These are phyloP conservation scores for Elsinoe perseae DNA, from an alignment of 2,329 filamentous ascomycete genomes.

Conservation along the genomic window DNA sequence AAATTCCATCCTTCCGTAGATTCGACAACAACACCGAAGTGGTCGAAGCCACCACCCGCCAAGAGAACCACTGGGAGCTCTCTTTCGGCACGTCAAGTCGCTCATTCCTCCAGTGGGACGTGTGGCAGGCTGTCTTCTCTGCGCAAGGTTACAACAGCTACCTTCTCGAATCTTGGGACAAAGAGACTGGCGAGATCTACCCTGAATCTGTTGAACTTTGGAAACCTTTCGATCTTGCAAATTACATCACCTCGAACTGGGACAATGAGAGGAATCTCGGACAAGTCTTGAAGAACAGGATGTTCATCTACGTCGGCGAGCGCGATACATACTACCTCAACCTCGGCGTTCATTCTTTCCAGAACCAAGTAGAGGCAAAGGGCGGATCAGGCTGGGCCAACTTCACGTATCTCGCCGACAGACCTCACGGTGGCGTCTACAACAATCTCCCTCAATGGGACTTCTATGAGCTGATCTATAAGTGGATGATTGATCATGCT, in stretches of 20 bases:
- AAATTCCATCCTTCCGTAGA: constrained; percentile 28
- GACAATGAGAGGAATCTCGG: constrained; percentile 29
- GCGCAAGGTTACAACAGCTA: constrained; percentile 33
- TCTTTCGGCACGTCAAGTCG: constrained; percentile 31
- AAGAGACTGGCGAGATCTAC: constrained; percentile 34
- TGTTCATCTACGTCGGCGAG: constrained; percentile 32
- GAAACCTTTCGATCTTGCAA: constrained; percentile 32
- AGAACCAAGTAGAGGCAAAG: constrained; percentile 27
- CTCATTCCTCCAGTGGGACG: constrained; percentile 32
- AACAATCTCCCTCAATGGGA: constrained; percentile 28
- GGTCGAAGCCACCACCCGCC: constrained; percentile 24
- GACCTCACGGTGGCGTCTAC: constrained; percentile 31
- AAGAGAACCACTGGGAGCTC: constrained; percentile 35
- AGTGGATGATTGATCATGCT: constrained; percentile 29
- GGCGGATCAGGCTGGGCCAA: constrained; percentile 33
- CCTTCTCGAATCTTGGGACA: constrained; percentile 35
- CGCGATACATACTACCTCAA: constrained; percentile 34
- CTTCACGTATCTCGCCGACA: constrained; percentile 28
- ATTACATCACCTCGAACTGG: constrained; percentile 31
- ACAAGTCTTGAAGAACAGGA: constrained; percentile 26
- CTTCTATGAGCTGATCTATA: constrained; percentile 29
- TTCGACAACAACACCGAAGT: constrained; percentile 26
- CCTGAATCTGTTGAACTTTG: constrained; percentile 32
- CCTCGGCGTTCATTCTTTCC: constrained; percentile 31
- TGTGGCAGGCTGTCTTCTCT: constrained; percentile 34